A percentile compares a stretch with the other conserved stretches of the same genome.
These are phyloP conservation scores for Daphne laureola DNA, from an alignment of 441 rosid species.

Conservation along the genomic window DNA sequence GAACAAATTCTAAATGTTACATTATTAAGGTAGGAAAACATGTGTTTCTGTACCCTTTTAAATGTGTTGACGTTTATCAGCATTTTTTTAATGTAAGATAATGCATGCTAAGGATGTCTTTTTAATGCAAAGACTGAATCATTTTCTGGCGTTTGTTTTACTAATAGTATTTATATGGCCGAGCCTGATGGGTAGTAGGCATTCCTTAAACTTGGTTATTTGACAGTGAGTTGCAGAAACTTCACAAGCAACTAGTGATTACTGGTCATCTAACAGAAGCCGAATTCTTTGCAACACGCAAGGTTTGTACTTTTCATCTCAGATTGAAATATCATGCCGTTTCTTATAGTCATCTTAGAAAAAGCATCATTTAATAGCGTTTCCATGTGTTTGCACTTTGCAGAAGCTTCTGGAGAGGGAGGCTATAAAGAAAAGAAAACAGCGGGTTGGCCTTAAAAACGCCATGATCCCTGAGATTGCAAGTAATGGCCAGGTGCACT, in stretches of 20 bases:
- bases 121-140: no score
- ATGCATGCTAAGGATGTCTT: no score
- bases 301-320: conserved; percentile 32
- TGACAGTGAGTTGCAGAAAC: conserved; percentile 78
- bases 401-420: conserved; percentile 68
- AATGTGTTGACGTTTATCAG: no score
- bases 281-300: conserved; percentile 89
- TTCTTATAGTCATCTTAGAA: not conserved
- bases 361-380: conserved; percentile 12
- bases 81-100: no score
- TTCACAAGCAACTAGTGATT: conserved; percentile 73
- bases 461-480: conserved; percentile 70
- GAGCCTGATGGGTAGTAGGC: conserved; percentile 1
- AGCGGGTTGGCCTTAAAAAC: conserved; percentile 69
- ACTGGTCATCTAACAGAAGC: conserved; percentile 68
- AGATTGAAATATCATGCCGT: not conserved
- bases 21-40: no score
- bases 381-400: conserved; percentile 28
- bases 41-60: no score
- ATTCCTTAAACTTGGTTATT: conserved; percentile 7
- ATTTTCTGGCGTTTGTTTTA: conserved; percentile 4
- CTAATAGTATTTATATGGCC: conserved; percentile 7
- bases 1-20: no score
- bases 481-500: conserved; percentile 75
- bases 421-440: conserved; percentile 54